Conservation (phyloP, 352 stramenopile species). For the Peronospora destructor region DNA sequence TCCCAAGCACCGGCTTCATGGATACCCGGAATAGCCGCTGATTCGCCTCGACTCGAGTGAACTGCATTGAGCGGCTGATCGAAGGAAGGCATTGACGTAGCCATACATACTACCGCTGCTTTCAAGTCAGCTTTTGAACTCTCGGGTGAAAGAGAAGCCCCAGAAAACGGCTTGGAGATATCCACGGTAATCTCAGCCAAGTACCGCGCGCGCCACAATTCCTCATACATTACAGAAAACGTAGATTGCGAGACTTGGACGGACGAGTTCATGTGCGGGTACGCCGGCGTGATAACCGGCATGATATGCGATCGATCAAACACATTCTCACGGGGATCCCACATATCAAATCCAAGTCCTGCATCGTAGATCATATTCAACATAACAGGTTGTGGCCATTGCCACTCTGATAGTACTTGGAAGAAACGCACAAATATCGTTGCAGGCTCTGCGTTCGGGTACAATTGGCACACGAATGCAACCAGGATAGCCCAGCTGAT, state of each 20-base stretch:
- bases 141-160: slow-evolving; percentile 12
- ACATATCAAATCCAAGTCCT: slow-evolving; percentile 79
- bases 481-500: slow-evolving; percentile 98
- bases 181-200: slow-evolving; percentile 54
- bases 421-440: slow-evolving; percentile 82
- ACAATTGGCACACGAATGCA: slow-evolving; percentile 91
- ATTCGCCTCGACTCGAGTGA: slow-evolving; percentile 7
- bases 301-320: slow-evolving; percentile 92
- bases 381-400: slow-evolving; percentile 77
- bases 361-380: slow-evolving; percentile 84
- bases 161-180: slow-evolving; percentile 39
- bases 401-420: slow-evolving; percentile 79
- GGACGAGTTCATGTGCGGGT: slow-evolving; percentile 96
- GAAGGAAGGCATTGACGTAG: slow-evolving; percentile 30
- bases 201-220: slow-evolving; percentile 79
- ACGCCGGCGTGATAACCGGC: slow-evolving; percentile 97
- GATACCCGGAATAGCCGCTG: background rate
- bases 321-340: slow-evolving; percentile 77
- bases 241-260: slow-evolving; percentile 93
- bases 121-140: slow-evolving; percentile 30
- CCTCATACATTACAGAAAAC: slow-evolving; percentile 89
- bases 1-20: slow-evolving; percentile 38
- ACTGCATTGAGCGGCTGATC: slow-evolving; percentile 14
- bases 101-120: slow-evolving; percentile 31
- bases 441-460: slow-evolving; percentile 57